Evolutionary conservation across 768 basidiomycete species (phyloP).

Genomic region (Leccinum boreale): DNA sequence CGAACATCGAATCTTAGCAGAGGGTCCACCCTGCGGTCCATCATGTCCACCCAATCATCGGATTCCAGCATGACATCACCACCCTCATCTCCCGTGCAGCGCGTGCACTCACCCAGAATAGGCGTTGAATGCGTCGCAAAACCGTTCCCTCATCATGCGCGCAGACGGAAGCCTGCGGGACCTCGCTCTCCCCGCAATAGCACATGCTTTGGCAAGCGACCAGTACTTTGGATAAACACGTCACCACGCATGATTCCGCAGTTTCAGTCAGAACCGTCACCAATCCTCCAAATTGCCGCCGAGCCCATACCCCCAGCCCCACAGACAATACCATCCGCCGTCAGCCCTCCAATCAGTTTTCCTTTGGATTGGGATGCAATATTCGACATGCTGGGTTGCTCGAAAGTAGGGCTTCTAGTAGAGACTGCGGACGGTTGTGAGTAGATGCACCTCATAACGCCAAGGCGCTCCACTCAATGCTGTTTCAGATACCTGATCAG

Average conservation of each 20-base stretch:
- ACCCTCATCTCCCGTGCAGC: constrained; percentile 10
- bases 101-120: not conserved
- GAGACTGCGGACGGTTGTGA: constrained; percentile 9
- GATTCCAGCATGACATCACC: constrained; percentile 12
- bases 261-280: not conserved
- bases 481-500: constrained; percentile 3
- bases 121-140: constrained; percentile 6
- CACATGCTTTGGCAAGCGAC: constrained; percentile 7
- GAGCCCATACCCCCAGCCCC: not conserved
- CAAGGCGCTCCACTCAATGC: not conserved
- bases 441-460: not conserved
- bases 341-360: constrained; percentile 16
- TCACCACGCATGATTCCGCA: constrained; percentile 8
- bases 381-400: constrained; percentile 27
- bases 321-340: constrained; percentile 1
- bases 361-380: constrained; percentile 31
- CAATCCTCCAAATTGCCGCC: constrained; percentile 1
- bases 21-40: constrained; percentile 14
- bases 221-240: constrained; percentile 18
- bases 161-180: constrained; percentile 24
- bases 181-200: constrained; percentile 23
- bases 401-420: not conserved
- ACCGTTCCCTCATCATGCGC: not conserved
- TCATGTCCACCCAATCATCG: constrained; percentile 11
- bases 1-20: constrained; percentile 12